These are phyloP conservation scores for Sophora flavescens DNA, from an alignment of 306 rosid genomes.

Conservation along the genomic window DNA sequence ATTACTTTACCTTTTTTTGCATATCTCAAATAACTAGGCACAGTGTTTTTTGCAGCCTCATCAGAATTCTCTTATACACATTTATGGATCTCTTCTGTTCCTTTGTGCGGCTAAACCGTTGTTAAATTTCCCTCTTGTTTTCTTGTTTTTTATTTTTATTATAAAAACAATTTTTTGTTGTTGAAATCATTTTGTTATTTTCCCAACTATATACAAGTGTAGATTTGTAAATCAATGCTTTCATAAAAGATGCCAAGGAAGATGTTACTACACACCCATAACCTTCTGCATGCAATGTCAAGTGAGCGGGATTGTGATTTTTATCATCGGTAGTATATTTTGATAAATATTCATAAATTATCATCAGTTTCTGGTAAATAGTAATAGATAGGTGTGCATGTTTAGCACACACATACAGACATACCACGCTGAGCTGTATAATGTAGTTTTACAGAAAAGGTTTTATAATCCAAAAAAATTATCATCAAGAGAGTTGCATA, in stretches of 20 bases:
- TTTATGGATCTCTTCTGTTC: constrained; percentile 99
- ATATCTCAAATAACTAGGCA: constrained; percentile 76
- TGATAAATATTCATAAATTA: constrained; percentile 37
- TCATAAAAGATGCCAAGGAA: constrained; percentile 92
- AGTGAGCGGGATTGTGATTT: constrained; percentile 96
- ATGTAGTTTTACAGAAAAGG: constrained; percentile 3
- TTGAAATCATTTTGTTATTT: not conserved
- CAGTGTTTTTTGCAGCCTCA: constrained; percentile 98
- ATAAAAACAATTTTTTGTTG: not conserved
- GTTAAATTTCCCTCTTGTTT: constrained; percentile 46
- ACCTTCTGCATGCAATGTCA: constrained; percentile 89
- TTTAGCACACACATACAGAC: not conserved
- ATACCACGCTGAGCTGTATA: constrained; percentile 25
- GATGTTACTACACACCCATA: constrained; percentile 93
- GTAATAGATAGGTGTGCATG: constrained; percentile 14
- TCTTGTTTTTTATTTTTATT: constrained; percentile 31
- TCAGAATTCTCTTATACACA: constrained; percentile 92
- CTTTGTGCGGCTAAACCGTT: constrained; percentile 93
- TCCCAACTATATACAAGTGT: constrained; percentile 17
- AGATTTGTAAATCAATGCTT: constrained; percentile 44
- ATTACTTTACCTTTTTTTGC: constrained; percentile 41
- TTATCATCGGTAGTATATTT: constrained; percentile 84
- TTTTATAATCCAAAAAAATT: constrained; percentile 1
- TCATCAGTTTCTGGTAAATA: constrained; percentile 27
- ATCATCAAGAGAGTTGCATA: constrained; percentile 18